These are phyloP conservation scores for Clathrospora elynae DNA, from an alignment of 2,329 filamentous ascomycete species.

Conservation along the genomic window DNA sequence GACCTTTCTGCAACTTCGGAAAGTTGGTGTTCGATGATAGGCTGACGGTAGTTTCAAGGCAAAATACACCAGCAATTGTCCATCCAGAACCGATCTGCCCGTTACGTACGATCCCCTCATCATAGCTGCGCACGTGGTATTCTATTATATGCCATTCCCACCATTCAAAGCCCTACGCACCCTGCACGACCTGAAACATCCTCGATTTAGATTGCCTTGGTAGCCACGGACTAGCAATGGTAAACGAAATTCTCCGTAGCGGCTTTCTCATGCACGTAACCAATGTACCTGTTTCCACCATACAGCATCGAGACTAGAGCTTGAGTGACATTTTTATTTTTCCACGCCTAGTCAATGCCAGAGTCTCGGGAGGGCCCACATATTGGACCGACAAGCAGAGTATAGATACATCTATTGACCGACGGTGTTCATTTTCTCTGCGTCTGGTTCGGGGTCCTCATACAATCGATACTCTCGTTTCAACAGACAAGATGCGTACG, in stretches of 20 bases:
- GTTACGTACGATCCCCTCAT: too few species aligned
- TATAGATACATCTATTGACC: neutral
- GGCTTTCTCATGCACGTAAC: conserved; percentile 3
- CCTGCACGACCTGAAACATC: conserved; percentile 6
- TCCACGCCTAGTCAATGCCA: conserved; percentile 4
- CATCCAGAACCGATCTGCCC: too few species aligned
- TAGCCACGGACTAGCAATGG: neutral
- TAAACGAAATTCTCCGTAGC: conserved; percentile 13
- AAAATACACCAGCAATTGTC: too few species aligned
- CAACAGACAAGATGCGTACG: conserved; percentile 22
- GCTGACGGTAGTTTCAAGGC: too few species aligned
- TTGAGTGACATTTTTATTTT: conserved; percentile 1
- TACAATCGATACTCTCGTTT: neutral
- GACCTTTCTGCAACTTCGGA: too few species aligned
- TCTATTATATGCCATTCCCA: neutral
- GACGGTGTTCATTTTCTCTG: neutral
- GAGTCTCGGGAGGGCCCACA: neutral
- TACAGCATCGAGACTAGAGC: neutral
- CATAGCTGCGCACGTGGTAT: too few species aligned
- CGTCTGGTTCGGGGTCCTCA: neutral
- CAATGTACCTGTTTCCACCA: conserved; percentile 10
- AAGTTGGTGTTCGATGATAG: too few species aligned
- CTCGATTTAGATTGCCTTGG: conserved; percentile 8
- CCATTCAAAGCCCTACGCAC: conserved; percentile 4
- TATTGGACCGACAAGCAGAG: conserved; percentile 3